phyloP scores from a whole-genome alignment of 306 rosid species.

The Amphicarpaea edgeworthii region DNA sequence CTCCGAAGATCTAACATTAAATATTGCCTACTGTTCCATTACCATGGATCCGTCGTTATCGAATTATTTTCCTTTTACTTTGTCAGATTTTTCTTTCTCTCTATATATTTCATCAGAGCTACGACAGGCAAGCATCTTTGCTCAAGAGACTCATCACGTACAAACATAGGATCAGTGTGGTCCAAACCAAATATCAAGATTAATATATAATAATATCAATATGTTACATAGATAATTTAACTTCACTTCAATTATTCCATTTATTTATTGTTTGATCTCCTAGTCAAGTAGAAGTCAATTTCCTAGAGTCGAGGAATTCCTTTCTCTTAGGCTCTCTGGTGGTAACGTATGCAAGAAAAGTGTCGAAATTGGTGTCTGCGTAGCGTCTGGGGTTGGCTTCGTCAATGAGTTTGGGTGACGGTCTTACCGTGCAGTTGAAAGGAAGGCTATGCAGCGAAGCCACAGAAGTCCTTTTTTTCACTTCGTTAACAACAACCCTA shows the following conservation, averaged over 20 bases:
- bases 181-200: slow-evolving; percentile 15
- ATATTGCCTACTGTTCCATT: neutral
- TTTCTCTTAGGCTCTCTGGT: slow-evolving; percentile 68
- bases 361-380: slow-evolving; percentile 68
- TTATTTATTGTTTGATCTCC: neutral
- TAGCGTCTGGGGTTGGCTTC: slow-evolving; percentile 75
- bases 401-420: slow-evolving; percentile 67
- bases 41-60: neutral
- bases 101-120: neutral
- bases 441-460: slow-evolving; percentile 82
- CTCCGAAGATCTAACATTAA: no score
- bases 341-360: slow-evolving; percentile 66
- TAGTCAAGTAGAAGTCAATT: slow-evolving; percentile 45
- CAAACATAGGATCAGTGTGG: neutral
- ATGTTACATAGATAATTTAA: slow-evolving; percentile 4
- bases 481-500: slow-evolving; percentile 73
- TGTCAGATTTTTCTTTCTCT: neutral
- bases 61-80: neutral
- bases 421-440: slow-evolving; percentile 53
- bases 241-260: no score
- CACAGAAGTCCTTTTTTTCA: slow-evolving; percentile 62
- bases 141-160: neutral
- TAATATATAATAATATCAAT: neutral
- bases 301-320: slow-evolving; percentile 78
- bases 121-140: neutral